Evolutionary conservation across 2,329 filamentous ascomycete genomes (phyloP), one percentile per base, ranked within the genome.

Genomic region (Magnaporthiopsis incrustans): DNA sequence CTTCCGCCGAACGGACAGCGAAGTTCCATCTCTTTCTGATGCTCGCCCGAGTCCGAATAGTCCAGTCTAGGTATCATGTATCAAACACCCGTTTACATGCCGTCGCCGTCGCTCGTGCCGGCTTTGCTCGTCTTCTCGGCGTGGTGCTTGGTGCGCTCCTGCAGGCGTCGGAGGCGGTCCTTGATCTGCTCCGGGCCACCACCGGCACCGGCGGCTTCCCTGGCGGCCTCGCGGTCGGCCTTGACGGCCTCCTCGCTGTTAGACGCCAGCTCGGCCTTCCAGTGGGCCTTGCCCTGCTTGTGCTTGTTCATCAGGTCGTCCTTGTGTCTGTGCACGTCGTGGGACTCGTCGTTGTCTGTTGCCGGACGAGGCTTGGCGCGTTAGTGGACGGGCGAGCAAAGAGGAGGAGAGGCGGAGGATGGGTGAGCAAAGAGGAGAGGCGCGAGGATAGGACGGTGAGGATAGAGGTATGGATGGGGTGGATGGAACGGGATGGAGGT

Each of bases 231-330:
- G 66, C 84, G 84, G 73, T 89, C 89, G 57, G 86, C 89, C 78
- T 85, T 88, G 76, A 95, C 81, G 69, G 85, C 85, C 74, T 90
- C 89, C 79, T 96, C 91, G 75, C 88, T 90, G 76, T 91, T 86
- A 61, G 87, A 90, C 3, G 91, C 90, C 61, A 96, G 80, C 73
- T 89, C 87, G 27, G 88, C 81, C 77, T 90, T 89, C 91, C 91
- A 95, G 73, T 91, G 82, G 63, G 82, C 88, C 73, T 85, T 82
- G 66, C 90, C 90, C 56, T 82, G 76, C 74, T 88, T 85, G 66
- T 91, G 83, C 79, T 93, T 92, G 67, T 81, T 66, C 58, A 89
- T 76, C 30, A 80, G 79, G 71, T 88, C 84, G 64, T 82, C 74
- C 77, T 88, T 87, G 77, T 87, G 85, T 72, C 77, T 76, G 67